phyloP scores from a whole-genome alignment of 768 basidiomycete genomes.

The Podaxis sp. region DNA sequence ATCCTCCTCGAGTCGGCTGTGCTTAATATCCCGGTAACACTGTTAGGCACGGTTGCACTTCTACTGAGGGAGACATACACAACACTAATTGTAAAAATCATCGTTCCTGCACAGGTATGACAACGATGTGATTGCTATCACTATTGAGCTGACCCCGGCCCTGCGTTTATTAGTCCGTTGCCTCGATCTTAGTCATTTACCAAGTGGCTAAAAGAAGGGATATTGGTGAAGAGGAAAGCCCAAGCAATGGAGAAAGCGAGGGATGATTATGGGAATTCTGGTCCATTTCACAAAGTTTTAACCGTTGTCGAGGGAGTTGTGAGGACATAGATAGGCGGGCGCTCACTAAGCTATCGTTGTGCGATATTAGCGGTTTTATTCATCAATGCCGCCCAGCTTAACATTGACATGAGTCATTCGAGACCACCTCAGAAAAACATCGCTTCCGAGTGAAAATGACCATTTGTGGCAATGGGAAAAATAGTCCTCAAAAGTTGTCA shows the following conservation, averaged over 20 bases:
- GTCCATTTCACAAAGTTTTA: background rate
- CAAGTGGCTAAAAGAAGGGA: background rate
- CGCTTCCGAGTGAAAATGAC: too few species aligned
- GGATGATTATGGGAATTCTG: background rate
- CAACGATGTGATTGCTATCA: background rate
- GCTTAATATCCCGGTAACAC: background rate
- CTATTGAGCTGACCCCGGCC: background rate
- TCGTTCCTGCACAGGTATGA: background rate
- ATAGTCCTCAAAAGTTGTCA: too few species aligned
- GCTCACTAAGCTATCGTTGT: too few species aligned
- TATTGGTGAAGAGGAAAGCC: background rate
- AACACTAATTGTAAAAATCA: background rate
- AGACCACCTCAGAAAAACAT: too few species aligned
- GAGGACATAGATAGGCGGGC: too few species aligned
- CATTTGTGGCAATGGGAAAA: too few species aligned
- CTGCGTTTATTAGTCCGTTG: background rate
- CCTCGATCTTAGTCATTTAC: background rate
- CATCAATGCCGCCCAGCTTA: too few species aligned
- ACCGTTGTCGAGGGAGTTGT: too few species aligned
- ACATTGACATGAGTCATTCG: too few species aligned
- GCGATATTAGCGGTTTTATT: too few species aligned
- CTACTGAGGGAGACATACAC: background rate
- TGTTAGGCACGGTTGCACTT: background rate
- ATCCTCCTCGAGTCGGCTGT: conserved; percentile 1
- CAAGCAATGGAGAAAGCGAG: background rate